phyloP scores from a whole-genome alignment of 2,329 filamentous ascomycete species.

The Cladorrhinum sp. region DNA sequence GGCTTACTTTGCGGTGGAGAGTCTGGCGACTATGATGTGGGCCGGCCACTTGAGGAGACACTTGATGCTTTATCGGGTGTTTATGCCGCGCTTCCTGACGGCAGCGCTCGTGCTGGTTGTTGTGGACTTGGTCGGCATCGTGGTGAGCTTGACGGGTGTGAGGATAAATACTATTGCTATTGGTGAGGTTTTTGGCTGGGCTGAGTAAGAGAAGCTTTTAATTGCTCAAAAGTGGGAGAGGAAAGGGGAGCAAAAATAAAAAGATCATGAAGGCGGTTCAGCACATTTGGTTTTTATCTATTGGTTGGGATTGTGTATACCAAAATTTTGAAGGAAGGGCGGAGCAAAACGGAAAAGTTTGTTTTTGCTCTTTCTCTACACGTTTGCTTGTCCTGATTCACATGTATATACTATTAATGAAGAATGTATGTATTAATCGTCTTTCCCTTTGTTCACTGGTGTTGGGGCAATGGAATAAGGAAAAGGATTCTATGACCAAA shows the following conservation, averaged over 20 bases:
- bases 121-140: slow-evolving; percentile 71
- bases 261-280: too few species aligned
- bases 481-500: too few species aligned
- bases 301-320: too few species aligned
- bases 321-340: too few species aligned
- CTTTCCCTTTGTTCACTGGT: too few species aligned
- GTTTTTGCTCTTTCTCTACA: too few species aligned
- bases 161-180: slow-evolving; percentile 76
- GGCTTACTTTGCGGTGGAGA: slow-evolving; percentile 78
- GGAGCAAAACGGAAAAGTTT: too few species aligned
- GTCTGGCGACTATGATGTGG: slow-evolving; percentile 84
- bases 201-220: slow-evolving; percentile 35
- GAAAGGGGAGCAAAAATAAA: neutral
- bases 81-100: slow-evolving; percentile 86
- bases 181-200: slow-evolving; percentile 84
- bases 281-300: too few species aligned
- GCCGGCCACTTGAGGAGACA: slow-evolving; percentile 84
- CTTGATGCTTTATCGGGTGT: slow-evolving; percentile 95
- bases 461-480: too few species aligned
- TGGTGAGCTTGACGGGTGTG: slow-evolving; percentile 70
- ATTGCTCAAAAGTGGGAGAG: neutral
- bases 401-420: too few species aligned
- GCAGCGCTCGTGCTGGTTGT: slow-evolving; percentile 68
- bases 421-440: too few species aligned
- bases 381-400: too few species aligned